Evolutionary conservation across 2,329 filamentous ascomycete species (phyloP).

Genomic region (Verticillium longisporum): DNA sequence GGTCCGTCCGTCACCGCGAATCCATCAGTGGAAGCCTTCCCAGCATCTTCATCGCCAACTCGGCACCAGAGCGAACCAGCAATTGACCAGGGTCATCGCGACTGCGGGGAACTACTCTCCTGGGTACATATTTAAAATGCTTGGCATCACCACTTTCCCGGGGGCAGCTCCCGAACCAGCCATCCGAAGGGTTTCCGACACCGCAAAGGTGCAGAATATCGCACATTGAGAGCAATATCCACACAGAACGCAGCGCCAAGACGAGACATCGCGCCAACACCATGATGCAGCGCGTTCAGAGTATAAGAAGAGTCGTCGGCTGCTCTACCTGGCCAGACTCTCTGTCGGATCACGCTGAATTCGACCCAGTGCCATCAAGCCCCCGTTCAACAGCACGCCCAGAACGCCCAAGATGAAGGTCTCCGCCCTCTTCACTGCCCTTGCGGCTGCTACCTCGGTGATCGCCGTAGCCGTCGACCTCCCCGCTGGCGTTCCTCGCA

Average conservation of each 20-base stretch:
- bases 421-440: conserved; percentile 8
- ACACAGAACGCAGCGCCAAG: not conserved
- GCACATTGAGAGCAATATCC: not conserved
- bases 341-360: not conserved
- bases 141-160: not conserved
- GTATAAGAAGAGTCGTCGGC: not conserved
- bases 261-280: not conserved
- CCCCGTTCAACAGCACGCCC: not conserved
- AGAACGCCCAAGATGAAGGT: conserved; percentile 12
- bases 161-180: not conserved
- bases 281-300: not conserved
- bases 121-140: not conserved
- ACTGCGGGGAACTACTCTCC: not conserved
- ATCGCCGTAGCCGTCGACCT: conserved; percentile 7
- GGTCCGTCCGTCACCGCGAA: too few relatives aligned
- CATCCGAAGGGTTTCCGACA: not conserved
- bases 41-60: too few relatives aligned
- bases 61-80: not conserved
- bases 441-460: conserved; percentile 11
- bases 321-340: not conserved
- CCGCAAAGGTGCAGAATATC: too few relatives aligned
- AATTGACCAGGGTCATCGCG: not conserved
- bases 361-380: not conserved
- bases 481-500: conserved; percentile 16
- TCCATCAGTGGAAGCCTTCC: too few relatives aligned